Percentiles rank a stretch among this genome's conserved stretches.
phyloP scores from a whole-genome alignment of 345 rosid species.

The Brassica rapa region DNA sequence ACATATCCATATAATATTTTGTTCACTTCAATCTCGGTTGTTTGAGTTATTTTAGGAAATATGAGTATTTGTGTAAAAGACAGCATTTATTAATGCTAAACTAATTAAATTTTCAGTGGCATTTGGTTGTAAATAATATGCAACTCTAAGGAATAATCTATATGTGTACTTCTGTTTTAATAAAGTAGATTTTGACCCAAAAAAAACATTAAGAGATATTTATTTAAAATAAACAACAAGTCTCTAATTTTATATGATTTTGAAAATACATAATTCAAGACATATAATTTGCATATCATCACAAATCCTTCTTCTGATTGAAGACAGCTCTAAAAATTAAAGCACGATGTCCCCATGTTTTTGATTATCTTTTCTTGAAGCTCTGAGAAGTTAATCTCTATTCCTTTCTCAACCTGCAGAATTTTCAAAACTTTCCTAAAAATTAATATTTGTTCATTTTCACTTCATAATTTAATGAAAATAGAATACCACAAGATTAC shows the following conservation, averaged over 20 bases:
- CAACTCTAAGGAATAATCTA: too few relatives aligned
- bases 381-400: conserved; percentile 9
- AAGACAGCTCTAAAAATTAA: neutral
- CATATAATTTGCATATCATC: neutral
- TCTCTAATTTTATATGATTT: neutral
- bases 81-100: too few relatives aligned
- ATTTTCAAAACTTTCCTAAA: neutral
- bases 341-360: neutral
- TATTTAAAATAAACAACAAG: too few relatives aligned
- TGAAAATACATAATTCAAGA: neutral
- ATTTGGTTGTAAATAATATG: too few relatives aligned
- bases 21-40: too few relatives aligned
- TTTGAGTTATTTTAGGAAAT: too few relatives aligned
- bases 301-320: neutral
- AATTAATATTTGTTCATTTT: neutral
- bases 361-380: conserved; percentile 22
- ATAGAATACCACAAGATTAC: neutral
- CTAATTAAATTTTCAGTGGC: too few relatives aligned
- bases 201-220: too few relatives aligned
- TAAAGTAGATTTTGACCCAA: too few relatives aligned
- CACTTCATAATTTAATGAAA: neutral
- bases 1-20: too few relatives aligned
- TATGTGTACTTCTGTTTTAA: too few relatives aligned
- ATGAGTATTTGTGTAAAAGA: too few relatives aligned
- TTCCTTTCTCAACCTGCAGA: conserved; percentile 30